Conservation (phyloP, 345 rosid genomes). For the Bruguiera parviflora region DNA sequence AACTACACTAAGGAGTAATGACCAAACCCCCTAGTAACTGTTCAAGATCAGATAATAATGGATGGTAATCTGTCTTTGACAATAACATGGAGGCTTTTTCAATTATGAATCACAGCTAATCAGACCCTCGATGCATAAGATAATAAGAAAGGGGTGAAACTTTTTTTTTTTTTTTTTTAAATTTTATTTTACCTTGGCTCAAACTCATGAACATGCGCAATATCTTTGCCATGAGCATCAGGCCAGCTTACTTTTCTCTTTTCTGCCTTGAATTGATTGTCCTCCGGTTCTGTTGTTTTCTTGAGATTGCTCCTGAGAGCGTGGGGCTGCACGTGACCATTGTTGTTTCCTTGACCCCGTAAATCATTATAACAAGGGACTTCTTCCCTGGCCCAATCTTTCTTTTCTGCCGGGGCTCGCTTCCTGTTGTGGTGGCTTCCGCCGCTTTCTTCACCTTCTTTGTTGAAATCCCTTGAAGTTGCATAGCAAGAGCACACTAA, state of each 20-base stretch:
- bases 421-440: constrained; percentile 20
- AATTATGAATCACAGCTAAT: neutral
- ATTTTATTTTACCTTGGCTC: constrained; percentile 46
- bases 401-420: constrained; percentile 28
- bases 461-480: constrained; percentile 34
- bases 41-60: neutral
- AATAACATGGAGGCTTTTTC: neutral
- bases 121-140: neutral
- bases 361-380: neutral
- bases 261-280: constrained; percentile 25
- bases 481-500: constrained; percentile 72
- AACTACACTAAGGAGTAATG: no score
- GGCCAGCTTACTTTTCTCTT: constrained; percentile 77
- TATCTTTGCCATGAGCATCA: constrained; percentile 73
- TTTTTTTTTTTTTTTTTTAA: no score
- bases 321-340: constrained; percentile 27
- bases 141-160: neutral
- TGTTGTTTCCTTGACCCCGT: constrained; percentile 17
- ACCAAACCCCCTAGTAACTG: neutral
- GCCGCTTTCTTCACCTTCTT: constrained; percentile 23
- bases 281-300: constrained; percentile 23
- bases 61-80: neutral
- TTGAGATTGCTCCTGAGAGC: constrained; percentile 61
- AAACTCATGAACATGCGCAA: constrained; percentile 71
- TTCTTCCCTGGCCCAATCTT: constrained; percentile 37